phyloP scores from a whole-genome alignment of 106 monocot genomes.

The Apostasia shenzhenica region DNA sequence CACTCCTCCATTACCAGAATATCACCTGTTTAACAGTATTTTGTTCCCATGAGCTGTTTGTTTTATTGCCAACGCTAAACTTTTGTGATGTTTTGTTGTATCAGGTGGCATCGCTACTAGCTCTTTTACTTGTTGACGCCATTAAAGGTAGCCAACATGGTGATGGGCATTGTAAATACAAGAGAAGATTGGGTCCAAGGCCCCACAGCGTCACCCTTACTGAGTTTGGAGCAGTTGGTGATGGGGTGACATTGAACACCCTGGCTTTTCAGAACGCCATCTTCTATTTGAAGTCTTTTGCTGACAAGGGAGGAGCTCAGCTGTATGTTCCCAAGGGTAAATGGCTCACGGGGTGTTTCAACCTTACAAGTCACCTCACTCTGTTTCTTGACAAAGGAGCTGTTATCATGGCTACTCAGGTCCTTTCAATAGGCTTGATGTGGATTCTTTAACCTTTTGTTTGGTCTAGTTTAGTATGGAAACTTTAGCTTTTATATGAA shows the following conservation, averaged over 20 bases:
- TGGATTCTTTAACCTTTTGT: neutral
- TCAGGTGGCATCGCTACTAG: constrained; percentile 18
- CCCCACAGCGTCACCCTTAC: constrained; percentile 81
- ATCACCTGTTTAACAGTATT: neutral
- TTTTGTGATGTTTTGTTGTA: constrained; percentile 3
- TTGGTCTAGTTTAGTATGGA: neutral
- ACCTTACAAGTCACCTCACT: constrained; percentile 86
- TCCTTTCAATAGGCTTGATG: constrained; percentile 1
- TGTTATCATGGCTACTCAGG: constrained; percentile 64
- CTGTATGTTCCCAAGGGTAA: constrained; percentile 75
- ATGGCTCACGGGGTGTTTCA: constrained; percentile 85
- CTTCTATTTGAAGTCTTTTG: constrained; percentile 75
- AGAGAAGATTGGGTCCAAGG: constrained; percentile 16
- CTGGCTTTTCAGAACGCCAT: constrained; percentile 91
- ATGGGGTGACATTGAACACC: constrained; percentile 68
- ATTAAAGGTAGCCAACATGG: neutral
- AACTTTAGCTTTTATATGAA: neutral
- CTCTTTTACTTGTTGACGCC: constrained; percentile 4
- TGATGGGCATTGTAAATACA: constrained; percentile 22
- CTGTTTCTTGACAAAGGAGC: constrained; percentile 76
- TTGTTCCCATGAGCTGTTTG: neutral
- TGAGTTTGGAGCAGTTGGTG: constrained; percentile 90
- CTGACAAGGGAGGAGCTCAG: constrained; percentile 95
- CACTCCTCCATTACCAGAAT: neutral
- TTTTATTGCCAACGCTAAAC: neutral